Evolutionary conservation across 1,284 basidiomycete species (phyloP).

Genomic region (Puccinia hordei): DNA sequence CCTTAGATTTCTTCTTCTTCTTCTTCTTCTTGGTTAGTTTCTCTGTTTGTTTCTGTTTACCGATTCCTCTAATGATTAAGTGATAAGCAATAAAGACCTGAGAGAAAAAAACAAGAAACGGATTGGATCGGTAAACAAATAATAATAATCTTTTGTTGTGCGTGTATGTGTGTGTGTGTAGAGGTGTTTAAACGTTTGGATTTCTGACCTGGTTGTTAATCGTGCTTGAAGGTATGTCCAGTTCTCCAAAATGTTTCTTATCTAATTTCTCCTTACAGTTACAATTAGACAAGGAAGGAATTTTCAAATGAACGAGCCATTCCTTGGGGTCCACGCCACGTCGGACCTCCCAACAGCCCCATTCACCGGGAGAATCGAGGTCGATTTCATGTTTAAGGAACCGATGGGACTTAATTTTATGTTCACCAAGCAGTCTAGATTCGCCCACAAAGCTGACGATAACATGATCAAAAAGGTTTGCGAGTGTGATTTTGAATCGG

Average conservation of each 20-base stretch:
- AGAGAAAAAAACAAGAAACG: neutral
- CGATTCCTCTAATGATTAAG: slow-evolving; percentile 21
- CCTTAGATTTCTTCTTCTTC: slow-evolving; percentile 23
- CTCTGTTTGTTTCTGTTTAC: slow-evolving; percentile 24
- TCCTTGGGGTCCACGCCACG: neutral
- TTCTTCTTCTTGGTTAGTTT: slow-evolving; percentile 16
- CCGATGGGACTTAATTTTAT: slow-evolving; percentile 28
- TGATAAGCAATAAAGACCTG: slow-evolving; percentile 45
- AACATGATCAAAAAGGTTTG: slow-evolving; percentile 6
- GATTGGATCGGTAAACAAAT: neutral
- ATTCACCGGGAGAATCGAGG: slow-evolving; percentile 5
- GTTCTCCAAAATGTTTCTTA: neutral
- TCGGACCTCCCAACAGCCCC: slow-evolving; percentile 16
- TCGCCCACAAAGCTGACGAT: slow-evolving; percentile 36
- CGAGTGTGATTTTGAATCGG: slow-evolving; percentile 10
- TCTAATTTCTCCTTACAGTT: slow-evolving; percentile 3
- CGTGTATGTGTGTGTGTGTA: too few relatives aligned
- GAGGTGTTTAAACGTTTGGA: neutral
- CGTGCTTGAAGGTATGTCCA: slow-evolving; percentile 22
- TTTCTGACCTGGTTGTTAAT: slow-evolving; percentile 14
- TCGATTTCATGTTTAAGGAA: slow-evolving; percentile 34
- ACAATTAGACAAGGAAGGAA: slow-evolving; percentile 13
- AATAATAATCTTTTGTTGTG: neutral
- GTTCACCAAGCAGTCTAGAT: slow-evolving; percentile 5
- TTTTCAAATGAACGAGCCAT: slow-evolving; percentile 36